Evolutionary conservation across 192 early-diverging fungal genomes (phyloP).

Genomic region (Coemansia sp.): DNA sequence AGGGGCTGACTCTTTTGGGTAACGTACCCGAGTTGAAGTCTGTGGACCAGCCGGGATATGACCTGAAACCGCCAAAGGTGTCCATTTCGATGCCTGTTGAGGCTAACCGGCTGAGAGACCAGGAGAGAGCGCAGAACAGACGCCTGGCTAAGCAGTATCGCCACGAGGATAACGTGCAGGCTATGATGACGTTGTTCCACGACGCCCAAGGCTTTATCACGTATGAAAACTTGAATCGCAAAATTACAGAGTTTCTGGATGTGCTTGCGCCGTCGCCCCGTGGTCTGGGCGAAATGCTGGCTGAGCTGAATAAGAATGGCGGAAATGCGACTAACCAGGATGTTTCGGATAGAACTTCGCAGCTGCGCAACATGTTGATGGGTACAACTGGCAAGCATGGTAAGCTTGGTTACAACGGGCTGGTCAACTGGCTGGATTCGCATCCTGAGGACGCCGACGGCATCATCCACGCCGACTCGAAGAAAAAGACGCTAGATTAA

Average conservation of each 20-base stretch:
- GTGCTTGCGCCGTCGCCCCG: constrained; percentile 23
- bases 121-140: constrained; percentile 38
- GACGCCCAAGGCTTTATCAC: constrained; percentile 39
- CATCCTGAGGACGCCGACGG: constrained; percentile 28
- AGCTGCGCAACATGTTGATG: constrained; percentile 43
- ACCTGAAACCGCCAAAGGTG: constrained; percentile 41
- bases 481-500: not conserved
- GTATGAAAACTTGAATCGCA: constrained; percentile 38
- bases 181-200: constrained; percentile 50
- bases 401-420: constrained; percentile 69
- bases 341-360: constrained; percentile 19
- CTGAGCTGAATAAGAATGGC: constrained; percentile 23
- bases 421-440: constrained; percentile 51
- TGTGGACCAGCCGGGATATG: constrained; percentile 21
- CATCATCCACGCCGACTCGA: not conserved
- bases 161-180: constrained; percentile 44
- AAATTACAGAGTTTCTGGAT: constrained; percentile 21
- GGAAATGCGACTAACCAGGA: constrained; percentile 22
- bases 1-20: constrained; percentile 42
- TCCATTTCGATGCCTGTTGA: constrained; percentile 27
- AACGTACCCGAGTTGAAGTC: constrained; percentile 9
- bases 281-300: constrained; percentile 38
- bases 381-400: constrained; percentile 50
- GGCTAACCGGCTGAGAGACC: constrained; percentile 31
- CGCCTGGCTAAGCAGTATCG: constrained; percentile 9